Evolutionary conservation across 2,329 filamentous ascomycete species (phyloP).

Genomic region (Alternaria arbusti): DNA sequence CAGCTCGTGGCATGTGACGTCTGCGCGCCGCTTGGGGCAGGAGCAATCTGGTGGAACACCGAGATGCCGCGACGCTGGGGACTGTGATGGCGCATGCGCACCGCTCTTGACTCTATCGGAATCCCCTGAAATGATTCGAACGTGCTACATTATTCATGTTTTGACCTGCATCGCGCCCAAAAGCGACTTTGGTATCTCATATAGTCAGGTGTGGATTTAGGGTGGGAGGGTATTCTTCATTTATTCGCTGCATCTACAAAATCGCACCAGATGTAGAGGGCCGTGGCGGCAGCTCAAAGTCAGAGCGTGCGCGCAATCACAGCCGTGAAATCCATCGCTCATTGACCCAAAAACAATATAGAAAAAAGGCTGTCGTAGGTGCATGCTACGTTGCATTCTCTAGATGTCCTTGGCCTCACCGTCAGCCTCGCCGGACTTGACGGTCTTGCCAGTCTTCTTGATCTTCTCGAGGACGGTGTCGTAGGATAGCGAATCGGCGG

Average conservation of each 20-base stretch:
- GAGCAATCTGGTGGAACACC: slow-evolving; percentile 22
- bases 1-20: slow-evolving; percentile 30
- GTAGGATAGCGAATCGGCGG: slow-evolving; percentile 73
- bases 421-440: slow-evolving; percentile 78
- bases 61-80: slow-evolving; percentile 15
- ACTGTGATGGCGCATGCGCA: background rate
- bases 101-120: background rate
- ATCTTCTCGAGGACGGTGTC: slow-evolving; percentile 85
- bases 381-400: background rate
- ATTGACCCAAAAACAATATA: slow-evolving; percentile 22
- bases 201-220: background rate
- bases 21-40: slow-evolving; percentile 14
- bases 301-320: slow-evolving; percentile 5
- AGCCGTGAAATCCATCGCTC: slow-evolving; percentile 24
- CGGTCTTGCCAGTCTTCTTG: slow-evolving; percentile 92
- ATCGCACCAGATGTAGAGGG: slow-evolving; percentile 2
- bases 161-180: background rate
- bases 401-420: slow-evolving; percentile 53
- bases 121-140: background rate
- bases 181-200: background rate
- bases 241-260: slow-evolving; percentile 2
- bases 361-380: slow-evolving; percentile 6
- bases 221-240: slow-evolving; percentile 5
- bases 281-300: slow-evolving; percentile 7
- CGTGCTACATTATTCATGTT: background rate